Evolutionary conservation across 805 yeast genomes (phyloP).

Genomic region (Yueomyces sp.): DNA sequence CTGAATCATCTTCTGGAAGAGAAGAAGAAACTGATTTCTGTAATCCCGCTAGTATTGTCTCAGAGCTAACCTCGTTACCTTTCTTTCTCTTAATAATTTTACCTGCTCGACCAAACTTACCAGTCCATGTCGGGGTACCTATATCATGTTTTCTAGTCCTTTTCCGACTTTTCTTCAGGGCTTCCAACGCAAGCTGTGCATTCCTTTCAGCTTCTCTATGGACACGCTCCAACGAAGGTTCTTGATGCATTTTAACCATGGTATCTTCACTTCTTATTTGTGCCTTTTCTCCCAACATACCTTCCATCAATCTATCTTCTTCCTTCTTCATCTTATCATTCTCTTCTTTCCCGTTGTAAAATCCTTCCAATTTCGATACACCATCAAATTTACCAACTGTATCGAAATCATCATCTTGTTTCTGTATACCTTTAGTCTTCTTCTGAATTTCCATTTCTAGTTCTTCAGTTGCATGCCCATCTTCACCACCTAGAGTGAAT

Average conservation of each 20-base stretch:
- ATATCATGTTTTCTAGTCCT: conserved; percentile 31
- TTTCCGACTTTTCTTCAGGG: conserved; percentile 41
- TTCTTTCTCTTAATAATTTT: conserved; percentile 17
- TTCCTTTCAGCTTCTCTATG: conserved; percentile 50
- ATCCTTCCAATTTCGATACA: conserved; percentile 58
- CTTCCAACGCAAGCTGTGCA: conserved; percentile 40
- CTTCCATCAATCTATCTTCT: conserved; percentile 60
- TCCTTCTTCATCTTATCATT: conserved; percentile 28
- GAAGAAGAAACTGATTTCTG: conserved; percentile 6
- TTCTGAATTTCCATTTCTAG: conserved; percentile 45
- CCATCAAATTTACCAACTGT: conserved; percentile 55
- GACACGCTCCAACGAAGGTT: conserved; percentile 23
- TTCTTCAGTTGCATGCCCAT: conserved; percentile 27
- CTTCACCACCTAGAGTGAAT: conserved; percentile 65
- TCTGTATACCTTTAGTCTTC: conserved; percentile 31
- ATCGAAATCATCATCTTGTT: conserved; percentile 51
- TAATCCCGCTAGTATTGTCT: conserved; percentile 14
- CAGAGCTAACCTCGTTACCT: conserved; percentile 7
- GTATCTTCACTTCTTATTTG: conserved; percentile 71
- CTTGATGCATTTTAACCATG: conserved; percentile 39
- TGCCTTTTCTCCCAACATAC: conserved; percentile 61
- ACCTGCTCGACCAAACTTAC: conserved; percentile 80
- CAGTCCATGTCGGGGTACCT: conserved; percentile 95
- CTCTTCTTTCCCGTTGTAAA: conserved; percentile 36
- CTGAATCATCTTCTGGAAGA: conserved; percentile 5